Conservation (phyloP, 1,284 basidiomycete species). For the Trametes polyzona region DNA sequence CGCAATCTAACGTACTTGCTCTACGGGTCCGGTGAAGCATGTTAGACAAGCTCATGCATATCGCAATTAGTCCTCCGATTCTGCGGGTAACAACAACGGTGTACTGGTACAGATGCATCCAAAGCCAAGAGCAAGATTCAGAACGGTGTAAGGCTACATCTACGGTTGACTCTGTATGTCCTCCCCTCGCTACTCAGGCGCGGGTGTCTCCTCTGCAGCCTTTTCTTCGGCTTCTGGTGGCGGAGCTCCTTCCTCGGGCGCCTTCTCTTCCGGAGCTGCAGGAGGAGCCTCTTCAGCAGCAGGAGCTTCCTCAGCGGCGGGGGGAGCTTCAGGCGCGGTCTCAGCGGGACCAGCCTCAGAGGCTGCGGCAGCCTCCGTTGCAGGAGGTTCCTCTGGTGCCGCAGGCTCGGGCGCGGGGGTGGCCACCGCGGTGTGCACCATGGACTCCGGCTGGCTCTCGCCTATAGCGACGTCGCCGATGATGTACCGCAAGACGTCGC, state of each 20-base stretch:
- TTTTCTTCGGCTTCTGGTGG: conserved; percentile 6
- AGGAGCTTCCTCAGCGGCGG: not conserved
- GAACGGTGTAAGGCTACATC: conserved; percentile 32
- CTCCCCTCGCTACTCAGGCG: conserved; percentile 3
- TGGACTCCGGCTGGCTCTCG: conserved; percentile 32
- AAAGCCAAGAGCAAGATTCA: conserved; percentile 26
- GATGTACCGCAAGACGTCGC: conserved; percentile 88
- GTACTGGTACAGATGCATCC: conserved; percentile 28
- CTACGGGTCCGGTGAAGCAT: not conserved
- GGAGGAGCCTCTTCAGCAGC: not conserved
- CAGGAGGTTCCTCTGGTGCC: not conserved
- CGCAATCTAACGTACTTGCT: not conserved
- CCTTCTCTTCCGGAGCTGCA: not conserved
- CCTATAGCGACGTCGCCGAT: conserved; percentile 67
- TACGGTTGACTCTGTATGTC: conserved; percentile 16
- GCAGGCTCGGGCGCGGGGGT: conserved; percentile 7
- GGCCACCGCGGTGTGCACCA: not conserved
- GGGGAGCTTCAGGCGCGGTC: not conserved
- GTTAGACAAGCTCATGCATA: not conserved
- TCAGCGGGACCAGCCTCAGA: not conserved
- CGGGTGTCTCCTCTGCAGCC: not conserved
- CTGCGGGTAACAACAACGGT: conserved; percentile 11
- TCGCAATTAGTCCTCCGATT: conserved; percentile 8
- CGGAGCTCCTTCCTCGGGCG: not conserved
- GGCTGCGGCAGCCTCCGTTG: not conserved